These are phyloP conservation scores for Neurospora sp. DNA, from an alignment of 495 filamentous ascomycete species.

Conservation along the genomic window DNA sequence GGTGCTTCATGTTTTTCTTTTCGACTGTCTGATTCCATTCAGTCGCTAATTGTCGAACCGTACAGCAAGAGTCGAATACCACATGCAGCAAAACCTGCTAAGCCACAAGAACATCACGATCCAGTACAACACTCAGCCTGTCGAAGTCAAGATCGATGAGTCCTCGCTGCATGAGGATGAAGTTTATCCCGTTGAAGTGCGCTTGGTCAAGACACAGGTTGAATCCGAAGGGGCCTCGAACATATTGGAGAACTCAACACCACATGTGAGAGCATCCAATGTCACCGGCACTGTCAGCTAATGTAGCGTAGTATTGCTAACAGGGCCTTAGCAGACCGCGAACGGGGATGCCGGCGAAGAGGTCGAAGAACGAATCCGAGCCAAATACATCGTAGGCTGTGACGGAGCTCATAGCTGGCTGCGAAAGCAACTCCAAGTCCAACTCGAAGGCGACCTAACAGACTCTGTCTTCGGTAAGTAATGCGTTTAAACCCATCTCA, in stretches of 20 bases:
- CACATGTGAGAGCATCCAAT: not conserved
- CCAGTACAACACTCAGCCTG: slow-evolving; percentile 39
- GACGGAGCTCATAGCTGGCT: slow-evolving; percentile 59
- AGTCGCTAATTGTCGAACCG: not conserved
- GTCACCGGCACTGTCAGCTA: not conserved
- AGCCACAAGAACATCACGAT: slow-evolving; percentile 27
- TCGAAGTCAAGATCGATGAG: slow-evolving; percentile 35
- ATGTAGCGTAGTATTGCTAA: slow-evolving; percentile 17
- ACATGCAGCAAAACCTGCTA: slow-evolving; percentile 28
- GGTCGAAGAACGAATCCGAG: slow-evolving; percentile 26
- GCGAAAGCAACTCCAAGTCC: slow-evolving; percentile 41
- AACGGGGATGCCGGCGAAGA: slow-evolving; percentile 17
- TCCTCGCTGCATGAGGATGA: slow-evolving; percentile 28
- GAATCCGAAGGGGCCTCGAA: not conserved
- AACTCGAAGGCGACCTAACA: slow-evolving; percentile 48
- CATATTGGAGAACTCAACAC: not conserved
- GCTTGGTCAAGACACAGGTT: slow-evolving; percentile 30
- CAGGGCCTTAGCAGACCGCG: slow-evolving; percentile 11
- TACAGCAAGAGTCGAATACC: slow-evolving; percentile 23
- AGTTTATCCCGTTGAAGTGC: slow-evolving; percentile 42
- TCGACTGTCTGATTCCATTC: too few relatives aligned
- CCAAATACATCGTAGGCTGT: slow-evolving; percentile 59
- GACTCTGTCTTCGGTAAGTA: slow-evolving; percentile 55
- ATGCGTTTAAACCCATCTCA: too few relatives aligned
- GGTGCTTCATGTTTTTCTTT: not conserved